Evolutionary conservation across 2,329 filamentous ascomycete genomes (phyloP), one percentile per base, ranked within the genome.

Genomic region (Alternaria triticina): DNA sequence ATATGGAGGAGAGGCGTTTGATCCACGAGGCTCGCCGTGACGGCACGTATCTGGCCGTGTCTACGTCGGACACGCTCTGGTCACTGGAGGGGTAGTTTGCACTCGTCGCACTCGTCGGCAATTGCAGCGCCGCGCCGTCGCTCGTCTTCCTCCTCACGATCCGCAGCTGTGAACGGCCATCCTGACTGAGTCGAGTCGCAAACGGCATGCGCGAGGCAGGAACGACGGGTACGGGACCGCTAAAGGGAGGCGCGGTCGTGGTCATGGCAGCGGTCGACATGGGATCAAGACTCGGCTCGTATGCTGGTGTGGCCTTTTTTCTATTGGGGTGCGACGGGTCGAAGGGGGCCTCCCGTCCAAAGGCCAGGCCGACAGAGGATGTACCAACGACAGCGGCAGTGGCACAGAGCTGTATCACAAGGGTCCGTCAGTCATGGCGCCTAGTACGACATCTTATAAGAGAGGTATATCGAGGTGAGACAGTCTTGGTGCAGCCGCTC

Each of bases 1-100:
- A 90, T 23, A 90, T 86, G 47, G 88, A 83, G 23, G 91, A 92
- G 43, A 94, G 81, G 54, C 90, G 88, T 70, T 88, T 87, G 67
- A 93, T 88, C 91, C 91, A 94, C 27, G 90, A 92, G 58, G 83
- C 79, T 23, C 84, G 82, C 33, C 75, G 67, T 47, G 74, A 67
- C 51, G 83, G 79, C 45, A 70, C 56, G 55, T 70, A 65, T 40
- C 66, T 59, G 36, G 64, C 50, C 12, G 66, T 57, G 52, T 79
- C 76, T 43, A 68, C 60, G 54, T 76, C 73, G 51, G 73, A 72
- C 28, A 67, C 68, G 28, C 71, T 69, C 47, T 68, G 66, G 13
- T 76, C 74, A 54, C 61, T 64, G 27, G 72, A 62, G 12, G 66
- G 61, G 65, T 67, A 71, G 54, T 65, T 68, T 17, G 36, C 36